These are phyloP conservation scores for Meira miltonrushii DNA, from an alignment of 1,284 basidiomycete genomes.

Conservation along the genomic window DNA sequence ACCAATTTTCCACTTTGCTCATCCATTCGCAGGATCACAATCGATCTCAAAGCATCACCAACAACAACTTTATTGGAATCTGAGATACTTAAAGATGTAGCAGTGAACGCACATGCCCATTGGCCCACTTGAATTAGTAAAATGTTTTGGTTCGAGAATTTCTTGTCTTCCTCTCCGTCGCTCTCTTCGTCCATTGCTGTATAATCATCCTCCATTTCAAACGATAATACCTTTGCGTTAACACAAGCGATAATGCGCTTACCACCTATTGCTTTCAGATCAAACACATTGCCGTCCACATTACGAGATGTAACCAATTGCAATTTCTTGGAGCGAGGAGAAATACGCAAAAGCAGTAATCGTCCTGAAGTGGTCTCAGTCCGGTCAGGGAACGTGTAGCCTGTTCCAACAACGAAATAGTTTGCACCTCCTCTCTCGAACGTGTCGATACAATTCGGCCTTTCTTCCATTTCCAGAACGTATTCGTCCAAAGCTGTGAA, in stretches of 20 bases:
- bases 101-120: conserved; percentile 47
- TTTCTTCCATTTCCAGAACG: conserved; percentile 31
- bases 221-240: conserved; percentile 36
- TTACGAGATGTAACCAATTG: conserved; percentile 20
- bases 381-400: conserved; percentile 19
- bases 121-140: conserved; percentile 21
- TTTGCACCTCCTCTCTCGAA: conserved; percentile 5
- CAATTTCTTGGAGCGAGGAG: background rate
- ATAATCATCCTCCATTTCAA: background rate
- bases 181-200: conserved; percentile 3
- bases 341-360: conserved; percentile 26
- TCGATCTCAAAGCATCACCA: conserved; percentile 45
- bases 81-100: conserved; percentile 31
- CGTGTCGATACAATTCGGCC: conserved; percentile 35
- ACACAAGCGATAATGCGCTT: conserved; percentile 34
- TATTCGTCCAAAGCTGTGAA: conserved; percentile 19
- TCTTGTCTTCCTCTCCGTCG: background rate
- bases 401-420: conserved; percentile 40
- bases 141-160: background rate
- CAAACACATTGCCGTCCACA: conserved; percentile 44
- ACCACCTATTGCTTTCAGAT: conserved; percentile 15
- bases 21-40: conserved; percentile 38
- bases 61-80: conserved; percentile 30
- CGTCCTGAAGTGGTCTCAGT: conserved; percentile 32
- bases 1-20: conserved; percentile 14